These are phyloP conservation scores for Rhynchosporium graminicola DNA, from an alignment of 2,329 filamentous ascomycete species.

Conservation along the genomic window DNA sequence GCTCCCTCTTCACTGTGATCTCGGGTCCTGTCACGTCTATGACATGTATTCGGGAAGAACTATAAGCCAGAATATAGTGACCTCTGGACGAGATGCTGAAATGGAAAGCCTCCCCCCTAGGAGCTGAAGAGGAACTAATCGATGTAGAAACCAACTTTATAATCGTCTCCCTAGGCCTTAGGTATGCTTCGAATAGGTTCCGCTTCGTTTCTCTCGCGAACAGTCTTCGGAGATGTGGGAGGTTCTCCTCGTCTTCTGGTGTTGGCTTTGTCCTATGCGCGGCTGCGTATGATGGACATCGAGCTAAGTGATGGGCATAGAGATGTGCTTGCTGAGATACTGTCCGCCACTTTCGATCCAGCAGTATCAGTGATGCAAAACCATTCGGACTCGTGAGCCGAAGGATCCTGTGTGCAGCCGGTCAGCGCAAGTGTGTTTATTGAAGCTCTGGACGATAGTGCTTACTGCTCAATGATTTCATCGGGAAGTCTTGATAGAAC, in stretches of 20 bases:
- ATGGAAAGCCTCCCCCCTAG: constrained; percentile 81
- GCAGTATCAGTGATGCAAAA: constrained; percentile 65
- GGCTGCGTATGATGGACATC: constrained; percentile 59
- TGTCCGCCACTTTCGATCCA: constrained; percentile 66
- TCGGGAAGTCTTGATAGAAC: constrained; percentile 60
- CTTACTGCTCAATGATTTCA: constrained; percentile 71
- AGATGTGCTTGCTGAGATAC: constrained; percentile 64
- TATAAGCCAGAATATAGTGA: constrained; percentile 75
- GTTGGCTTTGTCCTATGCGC: constrained; percentile 44
- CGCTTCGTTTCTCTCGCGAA: constrained; percentile 73
- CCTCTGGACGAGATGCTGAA: constrained; percentile 78
- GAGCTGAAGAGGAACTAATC: constrained; percentile 78
- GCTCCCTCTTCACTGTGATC: constrained; percentile 69
- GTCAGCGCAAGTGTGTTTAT: constrained; percentile 20
- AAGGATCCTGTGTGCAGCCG: constrained; percentile 54
- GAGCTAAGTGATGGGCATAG: constrained; percentile 62
- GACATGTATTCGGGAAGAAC: constrained; percentile 81
- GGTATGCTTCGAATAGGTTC: constrained; percentile 75
- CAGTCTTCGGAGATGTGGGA: constrained; percentile 61
- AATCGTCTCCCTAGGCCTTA: constrained; percentile 68
- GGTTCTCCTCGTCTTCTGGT: constrained; percentile 48
- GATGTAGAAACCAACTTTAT: constrained; percentile 82
- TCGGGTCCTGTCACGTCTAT: constrained; percentile 64
- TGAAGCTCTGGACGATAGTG: constrained; percentile 25
- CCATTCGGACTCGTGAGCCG: constrained; percentile 59